Percentiles rank a stretch among this genome's conserved stretches.
These are phyloP conservation scores for Schoenoplectus tabernaemontani DNA, from an alignment of 202 grass and related monocot genomes.

Conservation along the genomic window DNA sequence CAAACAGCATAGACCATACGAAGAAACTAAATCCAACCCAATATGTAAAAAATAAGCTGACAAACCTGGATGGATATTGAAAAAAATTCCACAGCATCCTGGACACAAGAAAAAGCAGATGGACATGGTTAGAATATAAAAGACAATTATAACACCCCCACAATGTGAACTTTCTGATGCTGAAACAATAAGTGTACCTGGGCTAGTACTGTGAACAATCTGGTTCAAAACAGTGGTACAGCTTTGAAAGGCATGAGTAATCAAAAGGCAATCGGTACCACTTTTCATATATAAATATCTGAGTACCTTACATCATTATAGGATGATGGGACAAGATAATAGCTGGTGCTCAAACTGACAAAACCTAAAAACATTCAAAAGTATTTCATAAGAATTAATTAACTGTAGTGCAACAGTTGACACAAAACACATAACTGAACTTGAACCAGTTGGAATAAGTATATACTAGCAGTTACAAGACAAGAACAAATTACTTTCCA, in stretches of 20 bases:
- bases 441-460: background rate
- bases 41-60: constrained; percentile 4
- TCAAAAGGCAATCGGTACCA: constrained; percentile 86
- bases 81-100: constrained; percentile 98
- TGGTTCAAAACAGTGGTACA: constrained; percentile 88
- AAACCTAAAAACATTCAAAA: constrained; percentile 55
- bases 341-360: constrained; percentile 98
- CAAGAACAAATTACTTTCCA: background rate
- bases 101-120: too few relatives aligned
- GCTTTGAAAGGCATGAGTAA: constrained; percentile 90
- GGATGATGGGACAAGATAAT: constrained; percentile 83
- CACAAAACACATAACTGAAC: background rate
- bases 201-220: constrained; percentile 91
- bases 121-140: constrained; percentile 20
- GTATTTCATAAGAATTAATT: constrained; percentile 7
- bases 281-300: constrained; percentile 60
- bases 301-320: constrained; percentile 65
- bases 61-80: constrained; percentile 87
- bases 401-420: background rate
- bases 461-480: background rate
- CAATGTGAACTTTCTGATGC: constrained; percentile 19
- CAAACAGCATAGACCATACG: background rate
- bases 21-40: background rate
- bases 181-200: constrained; percentile 49
- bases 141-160: constrained; percentile 15